A percentile compares a stretch with the other conserved stretches of the same genome.
These are phyloP conservation scores for Firmiana major DNA, from an alignment of 345 rosid species.

Conservation along the genomic window DNA sequence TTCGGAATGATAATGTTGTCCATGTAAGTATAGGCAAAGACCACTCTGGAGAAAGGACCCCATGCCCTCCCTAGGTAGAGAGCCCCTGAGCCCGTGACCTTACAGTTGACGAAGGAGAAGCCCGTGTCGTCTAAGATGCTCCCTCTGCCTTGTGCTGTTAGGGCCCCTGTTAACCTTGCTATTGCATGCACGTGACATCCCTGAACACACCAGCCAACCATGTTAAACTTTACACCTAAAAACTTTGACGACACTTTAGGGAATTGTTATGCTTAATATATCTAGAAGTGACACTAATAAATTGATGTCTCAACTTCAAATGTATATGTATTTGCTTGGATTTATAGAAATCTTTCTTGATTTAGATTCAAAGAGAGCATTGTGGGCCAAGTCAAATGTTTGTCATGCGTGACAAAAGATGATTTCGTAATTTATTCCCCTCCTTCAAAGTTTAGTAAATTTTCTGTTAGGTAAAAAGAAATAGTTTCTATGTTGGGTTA, in stretches of 20 bases:
- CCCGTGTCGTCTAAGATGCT: conserved; percentile 91
- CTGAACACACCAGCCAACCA: conserved; percentile 35
- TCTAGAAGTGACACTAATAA: too few relatives aligned
- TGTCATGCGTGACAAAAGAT: too few relatives aligned
- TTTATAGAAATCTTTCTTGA: too few relatives aligned
- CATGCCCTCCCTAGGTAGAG: conserved; percentile 92
- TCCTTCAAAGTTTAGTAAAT: too few relatives aligned
- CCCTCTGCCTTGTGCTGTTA: conserved; percentile 77
- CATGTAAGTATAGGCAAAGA: conserved; percentile 95
- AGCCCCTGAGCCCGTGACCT: conserved; percentile 96
- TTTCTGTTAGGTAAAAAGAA: too few relatives aligned
- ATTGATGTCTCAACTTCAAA: too few relatives aligned
- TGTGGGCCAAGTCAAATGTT: too few relatives aligned
- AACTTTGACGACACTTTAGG: background rate
- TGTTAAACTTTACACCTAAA: background rate
- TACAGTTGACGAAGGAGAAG: conserved; percentile 89
- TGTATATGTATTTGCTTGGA: too few relatives aligned
- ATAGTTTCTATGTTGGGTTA: too few relatives aligned
- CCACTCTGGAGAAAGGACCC: conserved; percentile 96
- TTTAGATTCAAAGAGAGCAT: too few relatives aligned
- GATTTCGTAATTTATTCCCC: too few relatives aligned
- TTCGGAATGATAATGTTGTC: conserved; percentile 87
- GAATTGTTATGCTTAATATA: too few relatives aligned
- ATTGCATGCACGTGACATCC: conserved; percentile 87
- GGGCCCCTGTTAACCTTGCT: conserved; percentile 59